phyloP scores from a whole-genome alignment of 345 rosid genomes.

The Salix brachista region DNA sequence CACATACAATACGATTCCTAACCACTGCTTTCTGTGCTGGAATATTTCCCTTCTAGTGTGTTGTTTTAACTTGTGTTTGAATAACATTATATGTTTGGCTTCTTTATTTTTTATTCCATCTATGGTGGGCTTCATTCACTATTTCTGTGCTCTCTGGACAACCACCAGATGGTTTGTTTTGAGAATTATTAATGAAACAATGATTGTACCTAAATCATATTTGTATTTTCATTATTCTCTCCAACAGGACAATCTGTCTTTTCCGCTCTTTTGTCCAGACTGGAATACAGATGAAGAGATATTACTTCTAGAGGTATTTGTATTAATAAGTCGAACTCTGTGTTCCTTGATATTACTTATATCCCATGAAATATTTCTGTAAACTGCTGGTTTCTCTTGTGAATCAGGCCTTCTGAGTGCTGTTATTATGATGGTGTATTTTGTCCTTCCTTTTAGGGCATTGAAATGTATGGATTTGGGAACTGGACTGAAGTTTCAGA shows the following conservation, averaged over 20 bases:
- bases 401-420: slow-evolving; percentile 5
- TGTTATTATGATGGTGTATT: slow-evolving; percentile 23
- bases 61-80: neutral
- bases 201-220: neutral
- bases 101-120: neutral
- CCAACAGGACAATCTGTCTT: slow-evolving; percentile 83
- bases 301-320: slow-evolving; percentile 79
- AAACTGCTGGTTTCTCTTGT: slow-evolving; percentile 7
- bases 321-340: neutral
- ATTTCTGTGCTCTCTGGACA: neutral
- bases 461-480: slow-evolving; percentile 92
- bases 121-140: neutral
- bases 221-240: slow-evolving; percentile 10
- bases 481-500: slow-evolving; percentile 92
- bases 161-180: neutral
- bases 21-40: neutral
- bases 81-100: neutral
- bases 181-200: neutral
- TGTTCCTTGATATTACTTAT: neutral
- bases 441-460: slow-evolving; percentile 52
- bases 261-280: slow-evolving; percentile 76
- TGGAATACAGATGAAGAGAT: slow-evolving; percentile 98
- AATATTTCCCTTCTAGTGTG: neutral
- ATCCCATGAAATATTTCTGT: neutral
- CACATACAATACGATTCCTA: neutral